Evolutionary conservation across 352 stramenopile genomes (phyloP), one percentile per base, ranked within the genome.

Genomic region (Phytophthora cajani): DNA sequence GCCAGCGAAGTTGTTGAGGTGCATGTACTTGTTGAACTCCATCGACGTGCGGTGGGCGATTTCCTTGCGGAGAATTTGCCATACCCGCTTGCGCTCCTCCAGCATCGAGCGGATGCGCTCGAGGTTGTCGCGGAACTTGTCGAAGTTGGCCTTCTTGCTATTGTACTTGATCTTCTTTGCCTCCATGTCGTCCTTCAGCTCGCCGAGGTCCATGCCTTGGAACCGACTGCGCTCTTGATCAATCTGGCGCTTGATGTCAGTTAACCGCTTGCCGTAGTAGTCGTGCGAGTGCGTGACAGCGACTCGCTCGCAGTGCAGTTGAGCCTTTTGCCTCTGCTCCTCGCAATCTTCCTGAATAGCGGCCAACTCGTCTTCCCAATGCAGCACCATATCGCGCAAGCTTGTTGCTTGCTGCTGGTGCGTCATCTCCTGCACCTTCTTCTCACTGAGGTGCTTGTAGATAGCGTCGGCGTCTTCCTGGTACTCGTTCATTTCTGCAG

Each of bases 11-110:
- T 93, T 93, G 72, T 93, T 94, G 52, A 91, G 71, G 21, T 79
- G 66, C 88, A 96, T 96, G 74, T 83, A 94, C 58, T 89, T 78
- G 74, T 96, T 94, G 71, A 96, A 96, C 69, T 84, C 84, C 56
- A 90, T 82, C 10, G 84, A 93, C 27, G 87, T 96, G 14, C 85
- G 85, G 27, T 85, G 75, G 3, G 88, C 80, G 51, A 96, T 96
- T 63, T 93, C 81, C 62, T 89, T 93, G 21, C 88, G 88, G 17
- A 96, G 44, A 23, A 87, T 82, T 57, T 92, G 78, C 88, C 88
- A 96, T 56, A 89, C 82, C 3, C 75, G 76, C 61, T 93, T 87
- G 53, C 88, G 85, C 62, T 90, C 79, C 10, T 91, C 81, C 3
- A 96, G 76, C 88, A 96, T 96, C 19, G 77, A 75, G 1, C 81